Percentiles rank a stretch among this genome's conserved stretches.
These are phyloP conservation scores for Quercus parvula DNA, from an alignment of 306 rosid species.

Conservation along the genomic window DNA sequence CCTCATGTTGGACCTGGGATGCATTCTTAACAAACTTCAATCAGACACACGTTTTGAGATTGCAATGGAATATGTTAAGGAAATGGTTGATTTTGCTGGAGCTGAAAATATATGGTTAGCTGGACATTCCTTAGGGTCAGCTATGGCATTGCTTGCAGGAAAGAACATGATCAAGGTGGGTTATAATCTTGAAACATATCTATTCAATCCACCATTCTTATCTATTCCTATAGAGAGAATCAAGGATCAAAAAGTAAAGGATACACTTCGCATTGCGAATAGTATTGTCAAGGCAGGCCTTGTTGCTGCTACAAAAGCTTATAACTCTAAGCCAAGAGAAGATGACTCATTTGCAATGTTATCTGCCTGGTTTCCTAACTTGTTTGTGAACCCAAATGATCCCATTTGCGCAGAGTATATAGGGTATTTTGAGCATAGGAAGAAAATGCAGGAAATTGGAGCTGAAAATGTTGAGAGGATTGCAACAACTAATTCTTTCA, in stretches of 20 bases:
- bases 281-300: constrained; percentile 9
- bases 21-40: constrained; percentile 6
- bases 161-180: constrained; percentile 25
- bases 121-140: constrained; percentile 35
- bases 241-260: not conserved
- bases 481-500: constrained; percentile 11
- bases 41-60: not conserved
- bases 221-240: constrained; percentile 18
- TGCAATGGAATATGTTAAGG: not conserved
- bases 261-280: constrained; percentile 9
- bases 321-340: not conserved
- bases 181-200: constrained; percentile 12
- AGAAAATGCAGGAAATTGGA: constrained; percentile 26
- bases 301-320: not conserved
- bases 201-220: constrained; percentile 34
- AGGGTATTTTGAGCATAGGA: constrained; percentile 28
- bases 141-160: constrained; percentile 21
- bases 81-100: not conserved
- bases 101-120: constrained; percentile 29
- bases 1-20: not conserved
- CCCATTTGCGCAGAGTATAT: constrained; percentile 24
- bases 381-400: constrained; percentile 34
- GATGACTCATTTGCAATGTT: not conserved
- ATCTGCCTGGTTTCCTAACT: constrained; percentile 19
- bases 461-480: constrained; percentile 5